Conservation (phyloP, 1,139 yeast species). For the Geotrichum restrictum region DNA sequence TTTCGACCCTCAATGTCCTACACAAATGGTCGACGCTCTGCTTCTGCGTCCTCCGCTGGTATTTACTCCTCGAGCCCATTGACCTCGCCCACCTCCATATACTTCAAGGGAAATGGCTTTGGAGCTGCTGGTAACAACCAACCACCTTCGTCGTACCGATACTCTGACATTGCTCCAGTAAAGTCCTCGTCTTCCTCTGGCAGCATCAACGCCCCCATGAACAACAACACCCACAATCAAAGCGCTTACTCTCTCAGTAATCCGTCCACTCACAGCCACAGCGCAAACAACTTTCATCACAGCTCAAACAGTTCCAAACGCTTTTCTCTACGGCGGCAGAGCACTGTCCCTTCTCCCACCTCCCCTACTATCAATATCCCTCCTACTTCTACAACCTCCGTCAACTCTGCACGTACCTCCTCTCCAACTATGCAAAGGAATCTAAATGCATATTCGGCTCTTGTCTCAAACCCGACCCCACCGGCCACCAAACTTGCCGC, state of each 20-base stretch:
- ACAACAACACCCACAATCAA: no score
- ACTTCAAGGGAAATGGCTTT: not conserved
- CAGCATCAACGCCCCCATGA: not conserved
- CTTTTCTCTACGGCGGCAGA: not conserved
- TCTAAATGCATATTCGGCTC: not conserved
- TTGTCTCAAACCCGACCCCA: constrained; percentile 7
- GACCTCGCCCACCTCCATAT: not conserved
- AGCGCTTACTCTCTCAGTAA: not conserved
- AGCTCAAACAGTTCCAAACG: not conserved
- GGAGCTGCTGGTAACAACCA: not conserved
- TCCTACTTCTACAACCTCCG: not conserved
- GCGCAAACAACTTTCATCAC: constrained; percentile 1
- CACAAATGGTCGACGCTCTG: not conserved
- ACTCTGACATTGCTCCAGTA: not conserved
- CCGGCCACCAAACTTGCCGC: not conserved
- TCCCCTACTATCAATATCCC: not conserved
- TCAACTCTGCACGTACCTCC: no score
- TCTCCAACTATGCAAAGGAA: no score
- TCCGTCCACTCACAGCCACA: not conserved
- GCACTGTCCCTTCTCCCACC: not conserved
- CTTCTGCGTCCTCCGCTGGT: not conserved
- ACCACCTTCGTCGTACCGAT: not conserved
- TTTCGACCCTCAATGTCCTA: no score
- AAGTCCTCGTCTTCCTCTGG: not conserved
- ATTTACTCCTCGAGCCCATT: not conserved